phyloP scores from a whole-genome alignment of 257 asterid species.

The Cynanchum wilfordii region DNA sequence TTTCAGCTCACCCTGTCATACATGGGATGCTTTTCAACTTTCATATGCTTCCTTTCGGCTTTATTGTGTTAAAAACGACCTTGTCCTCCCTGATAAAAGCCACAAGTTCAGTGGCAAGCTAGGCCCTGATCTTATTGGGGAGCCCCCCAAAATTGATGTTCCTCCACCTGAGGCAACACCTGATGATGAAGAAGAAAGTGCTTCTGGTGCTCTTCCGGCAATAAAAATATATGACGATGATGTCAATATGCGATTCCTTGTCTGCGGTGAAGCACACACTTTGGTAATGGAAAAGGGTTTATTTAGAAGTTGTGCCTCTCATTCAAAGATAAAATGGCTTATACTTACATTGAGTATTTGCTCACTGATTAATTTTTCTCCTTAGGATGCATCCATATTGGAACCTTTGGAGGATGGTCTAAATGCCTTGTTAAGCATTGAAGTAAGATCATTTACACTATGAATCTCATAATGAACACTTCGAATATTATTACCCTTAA shows the following conservation, averaged over 20 bases:
- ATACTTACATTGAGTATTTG: not conserved
- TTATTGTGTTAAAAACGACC: constrained; percentile 55
- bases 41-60: constrained; percentile 89
- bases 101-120: constrained; percentile 34
- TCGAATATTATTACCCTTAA: too few relatives aligned
- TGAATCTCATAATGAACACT: not conserved
- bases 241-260: constrained; percentile 67
- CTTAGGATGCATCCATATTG: constrained; percentile 61
- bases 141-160: constrained; percentile 60
- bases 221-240: constrained; percentile 90
- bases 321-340: not conserved
- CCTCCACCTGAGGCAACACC: constrained; percentile 62
- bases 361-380: constrained; percentile 14
- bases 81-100: constrained; percentile 36
- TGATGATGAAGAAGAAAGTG: constrained; percentile 74
- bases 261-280: constrained; percentile 65
- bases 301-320: not conserved
- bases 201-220: constrained; percentile 69
- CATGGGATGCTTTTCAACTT: constrained; percentile 94
- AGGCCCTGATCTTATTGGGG: constrained; percentile 78
- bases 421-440: constrained; percentile 77
- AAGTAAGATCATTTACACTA: constrained; percentile 47
- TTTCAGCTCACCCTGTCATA: constrained; percentile 82
- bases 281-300: constrained; percentile 48
- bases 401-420: constrained; percentile 80